Evolutionary conservation across 2,329 filamentous ascomycete species (phyloP), one percentile per base, ranked within the genome.

Genomic region (Fusarium annulatum): DNA sequence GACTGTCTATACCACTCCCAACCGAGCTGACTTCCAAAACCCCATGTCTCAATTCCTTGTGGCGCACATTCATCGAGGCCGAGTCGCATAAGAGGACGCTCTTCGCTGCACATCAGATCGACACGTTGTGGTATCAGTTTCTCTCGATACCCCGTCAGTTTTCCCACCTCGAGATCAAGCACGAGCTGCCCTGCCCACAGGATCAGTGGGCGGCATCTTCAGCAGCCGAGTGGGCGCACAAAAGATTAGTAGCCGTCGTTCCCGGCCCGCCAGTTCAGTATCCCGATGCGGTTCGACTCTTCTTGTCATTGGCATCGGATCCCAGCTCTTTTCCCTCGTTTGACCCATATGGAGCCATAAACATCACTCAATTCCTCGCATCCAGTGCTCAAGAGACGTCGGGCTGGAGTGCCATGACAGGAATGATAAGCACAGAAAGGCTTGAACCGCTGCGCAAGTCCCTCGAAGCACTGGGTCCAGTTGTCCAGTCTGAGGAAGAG

Each of bases 111-210:
- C 84, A 85, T 66, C 83, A 85, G 61, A 79, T 85, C 33, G 84
- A 85, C 62, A 79, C 83, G 1, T 69, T 85, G 5, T 85, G 83
- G 82, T 85, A 85, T 64, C 83, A 85, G 56, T 79, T 85, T 56
- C 74, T 85, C 16, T 83, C 81, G 4, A 77, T 82, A 21, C 81
- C 81, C 10, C 78, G 81, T 9, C 77, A 73, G 12, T 71, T 83
- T 19, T 83, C 82, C 2, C 79, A 85, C 48, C 76, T 85, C 7
- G 84, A 86, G 75, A 81, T 86, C 69, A 85, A 85, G 67, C 82
- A 85, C 59, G 80, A 84, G 21, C 75, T 86, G 8, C 84, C 84
- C 3, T 84, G 82, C 53, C 80, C 82, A 1, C 78, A 79, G 51
- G 78, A 79, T 19, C 78, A 79, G 60, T 86, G 84, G 84, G 68